phyloP scores from a whole-genome alignment of 257 asterid genomes.

The Paraleonurus japonicus region DNA sequence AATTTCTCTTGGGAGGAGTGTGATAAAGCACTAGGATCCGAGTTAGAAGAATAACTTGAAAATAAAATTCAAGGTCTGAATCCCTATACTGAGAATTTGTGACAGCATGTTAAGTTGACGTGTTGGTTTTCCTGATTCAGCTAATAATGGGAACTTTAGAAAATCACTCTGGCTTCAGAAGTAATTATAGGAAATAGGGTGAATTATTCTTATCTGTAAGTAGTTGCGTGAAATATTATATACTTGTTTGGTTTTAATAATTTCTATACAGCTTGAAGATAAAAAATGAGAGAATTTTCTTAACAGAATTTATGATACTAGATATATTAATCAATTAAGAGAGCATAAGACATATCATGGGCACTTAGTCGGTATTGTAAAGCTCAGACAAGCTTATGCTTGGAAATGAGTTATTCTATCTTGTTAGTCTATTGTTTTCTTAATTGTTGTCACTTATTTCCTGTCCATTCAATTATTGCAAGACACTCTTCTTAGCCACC shows the following conservation, averaged over 20 bases:
- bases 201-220: constrained; percentile 5
- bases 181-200: neutral
- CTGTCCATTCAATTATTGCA: constrained; percentile 1
- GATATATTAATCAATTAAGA: neutral
- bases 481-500: neutral
- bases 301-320: neutral
- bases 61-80: neutral
- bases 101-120: neutral
- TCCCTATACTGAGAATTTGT: neutral
- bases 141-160: constrained; percentile 16
- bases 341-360: neutral
- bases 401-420: neutral
- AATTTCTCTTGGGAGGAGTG: neutral
- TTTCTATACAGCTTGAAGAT: neutral
- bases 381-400: neutral
- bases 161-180: neutral
- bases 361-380: neutral
- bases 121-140: neutral
- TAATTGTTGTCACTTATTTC: neutral
- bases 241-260: neutral
- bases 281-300: neutral
- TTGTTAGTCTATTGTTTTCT: neutral
- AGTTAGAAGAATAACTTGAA: neutral
- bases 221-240: neutral
- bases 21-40: neutral